Evolutionary conservation across 208 protist genomes (phyloP).

Genomic region (Trypanosoma platydactyli): DNA sequence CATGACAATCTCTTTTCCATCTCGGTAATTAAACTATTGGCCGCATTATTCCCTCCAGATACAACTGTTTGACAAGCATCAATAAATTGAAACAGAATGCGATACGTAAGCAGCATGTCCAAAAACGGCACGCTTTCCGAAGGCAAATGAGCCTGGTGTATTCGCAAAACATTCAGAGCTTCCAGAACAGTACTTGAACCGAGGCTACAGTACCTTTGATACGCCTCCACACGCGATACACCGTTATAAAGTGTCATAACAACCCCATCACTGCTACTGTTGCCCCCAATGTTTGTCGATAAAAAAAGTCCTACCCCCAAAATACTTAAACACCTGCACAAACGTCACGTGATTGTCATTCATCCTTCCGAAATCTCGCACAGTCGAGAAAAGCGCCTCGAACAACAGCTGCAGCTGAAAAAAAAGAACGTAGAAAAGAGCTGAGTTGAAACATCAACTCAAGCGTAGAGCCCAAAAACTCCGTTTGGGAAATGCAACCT

Average conservation of each 20-base stretch:
- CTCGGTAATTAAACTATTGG: background rate
- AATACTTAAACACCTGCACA: background rate
- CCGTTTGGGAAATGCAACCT: background rate
- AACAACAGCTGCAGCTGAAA: background rate
- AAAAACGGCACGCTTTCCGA: slow-evolving; percentile 1
- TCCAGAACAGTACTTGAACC: background rate
- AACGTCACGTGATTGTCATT: background rate
- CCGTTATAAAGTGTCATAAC: background rate
- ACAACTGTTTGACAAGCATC: background rate
- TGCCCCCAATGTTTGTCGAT: background rate
- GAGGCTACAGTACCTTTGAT: background rate
- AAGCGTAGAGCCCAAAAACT: background rate
- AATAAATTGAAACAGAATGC: slow-evolving; percentile 12
- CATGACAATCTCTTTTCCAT: slow-evolving; percentile 3
- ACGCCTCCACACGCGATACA: background rate
- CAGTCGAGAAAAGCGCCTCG: background rate
- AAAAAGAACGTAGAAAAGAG: slow-evolving; percentile 11
- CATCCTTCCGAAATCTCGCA: background rate
- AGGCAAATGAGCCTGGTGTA: slow-evolving; percentile 5
- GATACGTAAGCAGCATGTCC: slow-evolving; percentile 7
- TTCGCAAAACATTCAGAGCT: background rate
- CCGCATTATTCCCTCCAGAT: background rate
- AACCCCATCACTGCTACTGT: background rate
- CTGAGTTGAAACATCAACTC: background rate
- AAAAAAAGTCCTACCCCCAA: slow-evolving; percentile 1